A percentile compares a stretch with the other conserved stretches of the same genome.
phyloP scores from a whole-genome alignment of 768 basidiomycete species.

The Tephrocybe sp. region DNA sequence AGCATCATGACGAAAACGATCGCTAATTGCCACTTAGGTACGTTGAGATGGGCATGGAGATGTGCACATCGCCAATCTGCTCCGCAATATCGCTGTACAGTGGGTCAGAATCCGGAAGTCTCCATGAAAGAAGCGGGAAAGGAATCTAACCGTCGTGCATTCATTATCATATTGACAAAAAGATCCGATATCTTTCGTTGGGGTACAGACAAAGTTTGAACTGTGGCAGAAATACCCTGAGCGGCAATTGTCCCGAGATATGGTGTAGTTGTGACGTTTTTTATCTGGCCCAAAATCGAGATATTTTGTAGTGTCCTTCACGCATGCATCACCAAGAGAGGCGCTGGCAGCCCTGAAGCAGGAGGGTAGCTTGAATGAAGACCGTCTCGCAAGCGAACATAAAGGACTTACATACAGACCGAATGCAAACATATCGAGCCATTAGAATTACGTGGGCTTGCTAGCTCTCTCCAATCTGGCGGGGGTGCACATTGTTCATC shows the following conservation, averaged over 20 bases:
- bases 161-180: conserved; percentile 51
- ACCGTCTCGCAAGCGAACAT: not conserved
- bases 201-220: conserved; percentile 37
- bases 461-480: conserved; percentile 36
- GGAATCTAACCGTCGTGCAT: conserved; percentile 40
- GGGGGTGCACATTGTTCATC: conserved; percentile 54
- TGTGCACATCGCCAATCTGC: not conserved
- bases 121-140: not conserved
- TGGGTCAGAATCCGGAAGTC: not conserved
- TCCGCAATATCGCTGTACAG: conserved; percentile 23
- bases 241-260: conserved; percentile 60
- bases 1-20: conserved; percentile 34
- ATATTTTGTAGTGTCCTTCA: conserved; percentile 51
- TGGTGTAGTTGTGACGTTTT: conserved; percentile 41
- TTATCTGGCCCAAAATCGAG: conserved; percentile 39
- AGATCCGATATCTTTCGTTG: conserved; percentile 37
- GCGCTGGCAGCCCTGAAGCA: conserved; percentile 53
- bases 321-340: conserved; percentile 48
- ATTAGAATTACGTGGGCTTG: conserved; percentile 41
- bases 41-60: not conserved
- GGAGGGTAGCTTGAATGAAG: not conserved
- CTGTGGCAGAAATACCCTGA: conserved; percentile 55
- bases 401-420: conserved; percentile 49
- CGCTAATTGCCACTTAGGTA: conserved; percentile 13
- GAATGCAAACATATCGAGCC: conserved; percentile 59